Base-by-base conservation (phyloP, 2,329 filamentous ascomycete species). In the Myriangium duriaei region DNA sequence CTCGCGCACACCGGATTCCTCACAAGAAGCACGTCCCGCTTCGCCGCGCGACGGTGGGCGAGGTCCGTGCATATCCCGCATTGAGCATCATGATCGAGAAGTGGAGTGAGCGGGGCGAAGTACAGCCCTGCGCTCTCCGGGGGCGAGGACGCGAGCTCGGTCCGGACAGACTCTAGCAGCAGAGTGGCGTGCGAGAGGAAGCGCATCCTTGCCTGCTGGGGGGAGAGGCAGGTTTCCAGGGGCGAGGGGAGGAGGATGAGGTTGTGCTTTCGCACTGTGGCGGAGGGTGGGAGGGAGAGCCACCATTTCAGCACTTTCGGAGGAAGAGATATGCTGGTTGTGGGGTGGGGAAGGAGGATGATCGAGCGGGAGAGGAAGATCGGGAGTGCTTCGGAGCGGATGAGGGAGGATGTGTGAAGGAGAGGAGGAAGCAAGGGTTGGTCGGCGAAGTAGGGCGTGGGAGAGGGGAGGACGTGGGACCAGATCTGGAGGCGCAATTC, bases 401-500 rank as follows among this genome's bases (percentile, higher is more conserved):
- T 55, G 19, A 56, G 57, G 12, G 53, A 54, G 49, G 60, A 67
- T 4, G 62, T 62, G 2, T 44, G 49, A 1, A 69, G 54, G 26
- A 69, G 53, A 24, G 53, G 50, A 9, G 63, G 55, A 48, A 61
- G 51, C 26, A 70, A 49, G 43, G 61, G 49, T 12, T 69, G 53
- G n/a, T 48, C 7, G 41, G 54, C 26, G 39, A 42, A n/a, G 19
- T 46, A 48, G 16, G 18, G 43, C 44, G 18, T 51, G 26, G n/a
- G 30, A 26, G 37, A 30, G 5, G 52, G 49, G 11, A 68, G 53
- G 17, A 66, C 53, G 18, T 52, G 48, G 18, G 48, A 45, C 51
- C 66, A 71, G 19, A 81, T 70, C 49, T 79, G 66, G 39, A 77
- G 71, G 26, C 68, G 67, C 3, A 81, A 63, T 48, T 81, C 76